Evolutionary conservation across 1,284 basidiomycete genomes (phyloP), one percentile per base, ranked within the genome.

Genomic region (Papiliotrema terrestris): DNA sequence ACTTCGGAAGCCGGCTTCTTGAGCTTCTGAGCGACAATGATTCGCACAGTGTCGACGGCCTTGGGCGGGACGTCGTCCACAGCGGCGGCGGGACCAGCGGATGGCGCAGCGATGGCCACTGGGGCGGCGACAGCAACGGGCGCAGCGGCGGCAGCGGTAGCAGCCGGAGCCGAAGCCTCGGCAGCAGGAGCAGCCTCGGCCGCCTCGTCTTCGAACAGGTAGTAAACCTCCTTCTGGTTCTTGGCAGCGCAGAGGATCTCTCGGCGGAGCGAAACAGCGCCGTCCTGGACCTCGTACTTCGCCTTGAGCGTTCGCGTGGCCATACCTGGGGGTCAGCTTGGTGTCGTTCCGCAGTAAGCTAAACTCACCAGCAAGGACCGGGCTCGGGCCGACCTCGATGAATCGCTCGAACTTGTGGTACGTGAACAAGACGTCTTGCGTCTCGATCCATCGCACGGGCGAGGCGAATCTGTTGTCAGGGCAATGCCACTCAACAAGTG

Each of bases 391-490:
- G 57, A 98, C 82, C 76, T 98, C 95, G 71, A 98, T 87, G 69
- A 98, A 83, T 26, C 95, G 85, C 79, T 98, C 94, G 68, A 97
- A 97, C 58, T 83, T 81, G 81, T 86, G 96, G n/a, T 86, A 79
- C 6, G 80, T 84, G 80, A 98, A 98, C 58, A 98, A 83, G 45
- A 91, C 84, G 69, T 98, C 95, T 73, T 98, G 95, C 0, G 95
- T 98, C 80, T 98, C 90, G 70, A 98, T 98, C 95, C 95, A 98
- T 54, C 93, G 87, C 25, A 98, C 94, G 13, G 93, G 92, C 2
- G 92, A 94, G 0, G 89, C 89, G 62, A 76, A 77, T 57, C 65
- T 67, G 29, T 14, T 15, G 6, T 23, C 17, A 43, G 47, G 25
- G 52, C 48, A 22, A 14, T 11, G 37, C 51, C 42, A 46, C 54